These are phyloP conservation scores for Trypanosoma grayi DNA, from an alignment of 208 protist genomes.

Conservation along the genomic window DNA sequence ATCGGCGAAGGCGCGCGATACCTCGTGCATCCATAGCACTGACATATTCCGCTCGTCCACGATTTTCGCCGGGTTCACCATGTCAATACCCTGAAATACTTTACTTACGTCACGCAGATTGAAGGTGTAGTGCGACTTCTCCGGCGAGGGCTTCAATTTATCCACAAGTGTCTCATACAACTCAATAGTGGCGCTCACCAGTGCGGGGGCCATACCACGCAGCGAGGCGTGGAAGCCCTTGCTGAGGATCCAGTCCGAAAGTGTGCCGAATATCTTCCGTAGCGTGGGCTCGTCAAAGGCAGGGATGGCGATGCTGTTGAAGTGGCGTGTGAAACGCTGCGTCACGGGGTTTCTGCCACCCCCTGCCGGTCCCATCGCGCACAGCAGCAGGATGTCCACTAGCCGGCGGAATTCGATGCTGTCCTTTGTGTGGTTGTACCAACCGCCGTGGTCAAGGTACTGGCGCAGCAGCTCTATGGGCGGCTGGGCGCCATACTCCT, in stretches of 20 bases:
- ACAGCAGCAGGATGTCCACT: constrained; percentile 90
- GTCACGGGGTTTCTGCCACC: constrained; percentile 95
- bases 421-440: constrained; percentile 95
- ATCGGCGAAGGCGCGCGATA: constrained; percentile 94
- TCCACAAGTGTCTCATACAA: constrained; percentile 91
- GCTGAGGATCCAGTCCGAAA: constrained; percentile 92
- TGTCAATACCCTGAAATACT: constrained; percentile 92
- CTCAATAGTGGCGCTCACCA: constrained; percentile 91
- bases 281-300: constrained; percentile 90
- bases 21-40: constrained; percentile 95
- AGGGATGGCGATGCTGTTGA: constrained; percentile 91
- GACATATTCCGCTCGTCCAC: constrained; percentile 63
- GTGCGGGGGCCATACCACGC: constrained; percentile 35
- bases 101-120: constrained; percentile 97
- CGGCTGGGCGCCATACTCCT: constrained; percentile 96
- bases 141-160: constrained; percentile 95
- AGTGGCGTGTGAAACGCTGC: constrained; percentile 94
- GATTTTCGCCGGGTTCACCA: constrained; percentile 70
- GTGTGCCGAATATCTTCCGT: constrained; percentile 89
- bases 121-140: constrained; percentile 98
- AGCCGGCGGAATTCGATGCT: constrained; percentile 87
- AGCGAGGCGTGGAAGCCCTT: constrained; percentile 61
- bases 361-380: constrained; percentile 94
- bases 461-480: constrained; percentile 97
- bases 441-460: constrained; percentile 95